These are phyloP conservation scores for Pseudofabraea citricarpa DNA, from an alignment of 2,329 filamentous ascomycete genomes.

Conservation along the genomic window DNA sequence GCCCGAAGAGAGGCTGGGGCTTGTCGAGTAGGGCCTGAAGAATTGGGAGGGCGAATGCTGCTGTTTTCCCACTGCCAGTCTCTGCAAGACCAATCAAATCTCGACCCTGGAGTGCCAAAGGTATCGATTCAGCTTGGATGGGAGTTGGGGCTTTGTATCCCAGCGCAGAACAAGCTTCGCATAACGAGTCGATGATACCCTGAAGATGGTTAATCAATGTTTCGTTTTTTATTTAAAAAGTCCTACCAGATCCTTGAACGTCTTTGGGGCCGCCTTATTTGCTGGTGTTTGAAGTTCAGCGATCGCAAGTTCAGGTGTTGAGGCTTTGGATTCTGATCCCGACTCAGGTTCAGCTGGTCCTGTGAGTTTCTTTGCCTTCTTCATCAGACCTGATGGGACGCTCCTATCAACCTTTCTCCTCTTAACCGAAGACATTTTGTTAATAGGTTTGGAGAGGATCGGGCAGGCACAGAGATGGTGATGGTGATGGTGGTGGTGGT, in stretches of 20 bases:
- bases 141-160: constrained; percentile 84
- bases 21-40: constrained; percentile 86
- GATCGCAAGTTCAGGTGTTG: constrained; percentile 13
- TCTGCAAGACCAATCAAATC: constrained; percentile 94
- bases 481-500: not conserved
- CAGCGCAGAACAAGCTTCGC: constrained; percentile 78
- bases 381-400: constrained; percentile 10
- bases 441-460: constrained; percentile 3
- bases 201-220: constrained; percentile 23
- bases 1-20: constrained; percentile 79
- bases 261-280: constrained; percentile 27
- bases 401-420: constrained; percentile 24
- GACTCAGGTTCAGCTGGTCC: constrained; percentile 6
- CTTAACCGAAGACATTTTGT: constrained; percentile 27
- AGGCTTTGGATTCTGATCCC: constrained; percentile 9
- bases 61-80: constrained; percentile 94
- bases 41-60: constrained; percentile 89
- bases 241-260: constrained; percentile 43
- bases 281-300: constrained; percentile 10
- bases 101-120: constrained; percentile 69
- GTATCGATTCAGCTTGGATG: constrained; percentile 84
- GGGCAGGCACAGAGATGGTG: not conserved
- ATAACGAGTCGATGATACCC: constrained; percentile 82
- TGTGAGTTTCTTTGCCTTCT: constrained; percentile 15
- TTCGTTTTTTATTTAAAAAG: not conserved